Base-by-base conservation (phyloP, 331 rosid genomes). In the Rosa hybrid region DNA sequence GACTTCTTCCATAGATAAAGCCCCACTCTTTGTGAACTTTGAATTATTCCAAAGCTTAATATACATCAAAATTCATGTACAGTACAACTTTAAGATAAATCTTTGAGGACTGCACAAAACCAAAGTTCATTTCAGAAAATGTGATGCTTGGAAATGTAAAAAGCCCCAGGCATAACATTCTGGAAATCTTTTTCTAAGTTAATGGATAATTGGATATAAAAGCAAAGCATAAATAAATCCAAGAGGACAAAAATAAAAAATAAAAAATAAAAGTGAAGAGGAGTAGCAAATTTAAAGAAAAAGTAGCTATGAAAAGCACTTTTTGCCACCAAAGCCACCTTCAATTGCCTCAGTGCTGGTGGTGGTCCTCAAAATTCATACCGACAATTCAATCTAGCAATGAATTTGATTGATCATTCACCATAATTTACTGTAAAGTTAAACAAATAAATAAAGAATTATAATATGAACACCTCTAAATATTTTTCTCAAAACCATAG, bases 81-180 rank as follows among this genome's bases (percentile, higher is more conserved):
- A 3, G 38, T 62, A 21, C 48, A 45, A 46, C 48, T 46, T 63
- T 7, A 8, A 63, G n/a, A 46, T 76, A 46, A 12, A 27, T 63
- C 72, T 27, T 77, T 25, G 27, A 65, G 60, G 14, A 3, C n/a
- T 6, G 23, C 45, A 49, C 38, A 46, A 71, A 45, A 39, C 57
- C 16, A 23, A n/a, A 62, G 68, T 27, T 65, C 18, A 39, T 70
- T 62, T 65, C 64, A 49, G 8, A 50, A 49, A 77, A 65, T 77
- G 72, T 27, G 50, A 46, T 18, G 80, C 72, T 76, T 25, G 72
- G 80, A 62, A 63, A 76, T 63, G 74, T 77, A 64, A 77, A 77
- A 77, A 48, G 62, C 41, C 49, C 48, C 9, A 38, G n/a, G 12
- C 8, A 27, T 30, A 14, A 16, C 59, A 23, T 75, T 42, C 71